A percentile compares a stretch with the other conserved stretches of the same genome.
phyloP scores from a whole-genome alignment of 164 flowering plant species.

The Magnolia officinalis region DNA sequence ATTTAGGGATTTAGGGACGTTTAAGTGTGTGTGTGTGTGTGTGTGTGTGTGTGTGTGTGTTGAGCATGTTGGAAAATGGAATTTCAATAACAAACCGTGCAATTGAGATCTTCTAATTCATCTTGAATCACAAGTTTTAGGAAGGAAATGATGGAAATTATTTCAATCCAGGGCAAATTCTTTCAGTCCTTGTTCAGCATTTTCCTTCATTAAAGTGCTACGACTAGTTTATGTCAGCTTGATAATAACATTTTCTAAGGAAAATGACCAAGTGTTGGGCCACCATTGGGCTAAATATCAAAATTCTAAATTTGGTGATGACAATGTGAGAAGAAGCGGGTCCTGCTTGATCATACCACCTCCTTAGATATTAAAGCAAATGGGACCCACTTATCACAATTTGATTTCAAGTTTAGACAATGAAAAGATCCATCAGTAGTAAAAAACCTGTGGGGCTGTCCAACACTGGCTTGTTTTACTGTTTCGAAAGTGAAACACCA shows the following conservation, averaged over 20 bases:
- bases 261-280: not conserved
- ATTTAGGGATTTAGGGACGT: too few species aligned
- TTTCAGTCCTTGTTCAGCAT: too few species aligned
- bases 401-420: not conserved
- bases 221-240: too few species aligned
- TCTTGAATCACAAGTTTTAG: not conserved
- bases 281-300: not conserved
- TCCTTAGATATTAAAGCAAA: not conserved
- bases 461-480: too few species aligned
- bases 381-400: not conserved
- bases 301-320: not conserved
- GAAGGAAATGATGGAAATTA: not conserved
- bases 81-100: too few species aligned
- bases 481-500: too few species aligned
- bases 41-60: too few species aligned
- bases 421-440: not conserved
- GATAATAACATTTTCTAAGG: not conserved
- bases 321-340: not conserved
- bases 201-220: too few species aligned
- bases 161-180: not conserved
- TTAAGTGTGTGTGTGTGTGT: too few species aligned
- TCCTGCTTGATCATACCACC: not conserved
- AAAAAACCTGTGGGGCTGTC: too few species aligned
- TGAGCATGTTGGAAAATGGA: too few species aligned
- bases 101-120: too few species aligned